Evolutionary conservation across 73 alveolate species (phyloP), one percentile per base, ranked within the genome.

Genomic region (Symbiodinium pilosum): DNA sequence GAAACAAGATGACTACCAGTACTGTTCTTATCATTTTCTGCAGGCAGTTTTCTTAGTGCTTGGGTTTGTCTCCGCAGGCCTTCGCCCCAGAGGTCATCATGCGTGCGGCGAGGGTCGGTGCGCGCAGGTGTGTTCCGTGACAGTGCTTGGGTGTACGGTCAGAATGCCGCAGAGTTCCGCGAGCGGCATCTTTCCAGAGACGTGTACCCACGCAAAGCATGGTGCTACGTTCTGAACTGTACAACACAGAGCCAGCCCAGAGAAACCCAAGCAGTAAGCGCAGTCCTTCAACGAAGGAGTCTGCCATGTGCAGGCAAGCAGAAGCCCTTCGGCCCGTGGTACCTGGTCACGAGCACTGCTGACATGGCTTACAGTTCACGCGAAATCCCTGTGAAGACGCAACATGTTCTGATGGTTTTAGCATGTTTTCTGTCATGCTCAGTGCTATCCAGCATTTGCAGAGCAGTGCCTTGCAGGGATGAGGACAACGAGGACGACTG

Each of bases 51-150:
- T n/a, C n/a, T n/a, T n/a, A n/a, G n/a, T n/a, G n/a, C n/a, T n/a
- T n/a, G n/a, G n/a, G n/a, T n/a, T n/a, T n/a, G n/a, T n/a, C 81
- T 64, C 54, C 34, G 0, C 44, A 87, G 94, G 97, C 97, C 38
- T 91, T 91, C 77, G 87, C 77, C 30, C 97, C 97, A 1, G 97
- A 68, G 51, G 97, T 91, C 30, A 86, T 91, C 40, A 36, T 68
- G 40, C 20, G 89, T 2, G 97, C 88, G 18, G 95, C 73, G 44
- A 41, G 64, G 30, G 86, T 88, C 39, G 95, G 95, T 2, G 95
- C 95, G 34, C 71, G 64, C 73, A 88, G 95, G 94, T 36, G 92
- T 16, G 5, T 41, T 26, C 34, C 36, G 30, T 51, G 28, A 21
- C n/a, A n/a, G n/a, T n/a, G n/a, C n/a, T n/a, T n/a, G n/a, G n/a